Base-by-base conservation (phyloP, 208 protist genomes). In the Strigomonas galati region DNA sequence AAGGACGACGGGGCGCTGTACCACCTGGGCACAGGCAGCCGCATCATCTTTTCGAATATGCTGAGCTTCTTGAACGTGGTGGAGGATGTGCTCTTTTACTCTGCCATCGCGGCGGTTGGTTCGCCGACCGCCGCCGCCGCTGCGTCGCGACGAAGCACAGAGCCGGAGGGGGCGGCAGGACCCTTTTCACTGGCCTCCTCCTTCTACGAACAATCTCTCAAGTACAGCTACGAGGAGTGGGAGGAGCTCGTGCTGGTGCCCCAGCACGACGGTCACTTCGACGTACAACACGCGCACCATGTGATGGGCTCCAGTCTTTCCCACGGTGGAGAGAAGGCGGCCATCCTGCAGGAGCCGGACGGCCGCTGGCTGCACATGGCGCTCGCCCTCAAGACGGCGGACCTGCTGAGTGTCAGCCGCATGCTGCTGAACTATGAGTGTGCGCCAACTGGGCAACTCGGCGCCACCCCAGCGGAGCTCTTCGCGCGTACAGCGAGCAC, bases 31-130 rank as follows among this genome's bases (percentile, higher is more conserved):
- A 67, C 86, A 32, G 78, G 78, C 53, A 80, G 58, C 35, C 61
- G 69, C 24, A 59, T 66, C 1, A 78, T 76, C 0, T 48, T 82
- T 7, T 19, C 72, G 30, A 91, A 92, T 65, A 61, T 94, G 28
- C 76, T 74, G 28, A 58, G 71, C 54, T 81, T 92, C 31, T 37
- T 92, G 2, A 84, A 81, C 40, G 48, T 67, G 5, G 73, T 87
- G 23, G 89, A 94, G 66, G 71, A 78, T n/a, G 66, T 86, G 10
- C 58, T 94, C 52, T 94, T 94, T 62, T 92, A 91, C 71, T 76
- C 78, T 12, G 72, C 63, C 2, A 23, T 23, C 21, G 24, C 30
- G 30, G 28, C 66, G 5, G 48, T 62, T 32, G 35, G 52, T 4
- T 48, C 52, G 1, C 37, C 65, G 0, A 56, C 43, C 17, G 12